Evolutionary conservation across 768 basidiomycete genomes (phyloP).

Genomic region (Serendipita sp.): DNA sequence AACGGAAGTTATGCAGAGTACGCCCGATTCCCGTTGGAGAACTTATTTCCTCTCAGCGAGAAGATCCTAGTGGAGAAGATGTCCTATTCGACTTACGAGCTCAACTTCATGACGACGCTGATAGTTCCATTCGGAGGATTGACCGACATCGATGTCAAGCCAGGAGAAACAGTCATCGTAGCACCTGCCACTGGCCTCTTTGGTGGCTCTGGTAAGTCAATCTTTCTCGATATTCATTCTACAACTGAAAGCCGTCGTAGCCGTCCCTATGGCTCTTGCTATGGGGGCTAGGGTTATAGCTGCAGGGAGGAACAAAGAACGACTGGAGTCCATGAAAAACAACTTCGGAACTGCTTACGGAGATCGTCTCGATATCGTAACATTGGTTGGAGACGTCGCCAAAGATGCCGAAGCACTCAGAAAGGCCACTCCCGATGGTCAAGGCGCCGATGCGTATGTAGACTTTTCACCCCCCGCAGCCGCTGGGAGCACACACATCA

Average conservation of each 20-base stretch:
- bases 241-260: background rate
- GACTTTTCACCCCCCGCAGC: constrained; percentile 2
- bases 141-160: background rate
- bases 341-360: background rate
- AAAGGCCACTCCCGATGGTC: background rate
- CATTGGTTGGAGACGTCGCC: background rate
- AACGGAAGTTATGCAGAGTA: constrained; percentile 1
- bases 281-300: background rate
- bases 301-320: background rate
- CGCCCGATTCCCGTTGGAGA: background rate
- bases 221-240: background rate
- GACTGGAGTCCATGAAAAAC: background rate
- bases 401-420: background rate
- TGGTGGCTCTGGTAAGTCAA: background rate
- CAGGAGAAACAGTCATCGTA: background rate
- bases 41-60: background rate
- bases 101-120: background rate
- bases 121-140: background rate
- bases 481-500: background rate
- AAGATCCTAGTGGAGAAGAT: background rate
- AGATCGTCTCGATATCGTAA: background rate
- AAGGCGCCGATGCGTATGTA: background rate
- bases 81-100: background rate
- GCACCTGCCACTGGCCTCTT: background rate
- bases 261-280: background rate